Evolutionary conservation across 176 grass and related monocot species (phyloP).

Genomic region (Stipa capillata): DNA sequence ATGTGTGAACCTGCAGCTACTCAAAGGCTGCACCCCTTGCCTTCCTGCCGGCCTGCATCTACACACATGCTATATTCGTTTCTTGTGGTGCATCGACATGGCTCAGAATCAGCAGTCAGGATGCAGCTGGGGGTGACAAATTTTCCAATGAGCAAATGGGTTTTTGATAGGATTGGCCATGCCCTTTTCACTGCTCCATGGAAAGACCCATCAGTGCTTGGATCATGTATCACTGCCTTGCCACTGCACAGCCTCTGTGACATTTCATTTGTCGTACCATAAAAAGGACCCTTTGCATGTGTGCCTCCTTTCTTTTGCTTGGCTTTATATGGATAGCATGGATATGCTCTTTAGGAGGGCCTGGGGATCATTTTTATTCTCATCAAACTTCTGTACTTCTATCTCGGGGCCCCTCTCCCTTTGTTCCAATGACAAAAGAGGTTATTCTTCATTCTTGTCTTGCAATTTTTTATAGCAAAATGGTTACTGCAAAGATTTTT

Average conservation of each 20-base stretch:
- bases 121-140: slow-evolving; percentile 15
- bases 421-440: slow-evolving; percentile 19
- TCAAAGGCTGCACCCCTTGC: slow-evolving; percentile 31
- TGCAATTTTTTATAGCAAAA: not conserved
- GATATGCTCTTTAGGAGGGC: slow-evolving; percentile 26
- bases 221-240: slow-evolving; percentile 43
- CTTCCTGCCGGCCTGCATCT: slow-evolving; percentile 19
- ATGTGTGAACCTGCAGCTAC: slow-evolving; percentile 32
- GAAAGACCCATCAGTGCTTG: slow-evolving; percentile 55
- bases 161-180: slow-evolving; percentile 42
- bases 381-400: slow-evolving; percentile 48
- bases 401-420: not conserved
- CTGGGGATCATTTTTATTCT: slow-evolving; percentile 37
- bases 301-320: slow-evolving; percentile 43
- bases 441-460: slow-evolving; percentile 11
- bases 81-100: slow-evolving; percentile 38
- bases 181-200: slow-evolving; percentile 54
- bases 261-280: slow-evolving; percentile 62
- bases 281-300: slow-evolving; percentile 42
- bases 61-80: slow-evolving; percentile 36
- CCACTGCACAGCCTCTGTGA: slow-evolving; percentile 19
- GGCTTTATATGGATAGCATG: slow-evolving; percentile 56
- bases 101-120: slow-evolving; percentile 28
- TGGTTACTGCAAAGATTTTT: not conserved
- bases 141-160: slow-evolving; percentile 34